These are phyloP conservation scores for Asterella californica DNA, from an alignment of 225 moss, liverwort and hornwort species.

Conservation along the genomic window DNA sequence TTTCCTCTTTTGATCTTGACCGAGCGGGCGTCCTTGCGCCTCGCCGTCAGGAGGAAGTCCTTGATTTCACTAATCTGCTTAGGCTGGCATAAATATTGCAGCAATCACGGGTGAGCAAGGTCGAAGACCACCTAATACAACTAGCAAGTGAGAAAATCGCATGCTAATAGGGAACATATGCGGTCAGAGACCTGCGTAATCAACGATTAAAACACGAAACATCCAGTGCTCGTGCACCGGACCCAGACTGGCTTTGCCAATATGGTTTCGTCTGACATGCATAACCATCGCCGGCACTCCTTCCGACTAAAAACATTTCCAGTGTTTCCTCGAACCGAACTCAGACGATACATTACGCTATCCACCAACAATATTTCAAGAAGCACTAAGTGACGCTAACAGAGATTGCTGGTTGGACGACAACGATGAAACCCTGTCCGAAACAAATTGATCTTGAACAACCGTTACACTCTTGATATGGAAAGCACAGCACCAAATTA, in stretches of 20 bases:
- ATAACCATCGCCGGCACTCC: no score
- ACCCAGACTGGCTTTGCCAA: background rate
- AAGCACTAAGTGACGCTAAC: no score
- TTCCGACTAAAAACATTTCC: no score
- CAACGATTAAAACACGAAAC: background rate
- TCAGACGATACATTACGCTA: no score
- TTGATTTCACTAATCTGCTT: conserved; percentile 98
- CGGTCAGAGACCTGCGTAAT: no score
- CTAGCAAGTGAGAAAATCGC: background rate
- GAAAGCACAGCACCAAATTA: no score
- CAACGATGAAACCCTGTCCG: background rate
- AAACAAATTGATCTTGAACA: background rate
- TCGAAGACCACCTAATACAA: background rate
- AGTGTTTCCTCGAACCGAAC: no score
- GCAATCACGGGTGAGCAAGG: no score
- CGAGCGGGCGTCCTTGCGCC: conserved; percentile 93
- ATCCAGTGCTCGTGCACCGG: background rate
- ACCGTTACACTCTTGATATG: no score
- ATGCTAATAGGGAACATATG: background rate
- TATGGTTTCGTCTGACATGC: no score
- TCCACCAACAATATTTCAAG: no score
- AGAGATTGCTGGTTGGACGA: no score
- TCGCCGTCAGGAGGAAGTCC: conserved; percentile 89
- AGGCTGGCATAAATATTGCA: conserved; percentile 28
- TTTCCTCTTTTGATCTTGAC: conserved; percentile 98